Evolutionary conservation across 305 asterid species (phyloP).

Genomic region (Ilex paraguariensis): DNA sequence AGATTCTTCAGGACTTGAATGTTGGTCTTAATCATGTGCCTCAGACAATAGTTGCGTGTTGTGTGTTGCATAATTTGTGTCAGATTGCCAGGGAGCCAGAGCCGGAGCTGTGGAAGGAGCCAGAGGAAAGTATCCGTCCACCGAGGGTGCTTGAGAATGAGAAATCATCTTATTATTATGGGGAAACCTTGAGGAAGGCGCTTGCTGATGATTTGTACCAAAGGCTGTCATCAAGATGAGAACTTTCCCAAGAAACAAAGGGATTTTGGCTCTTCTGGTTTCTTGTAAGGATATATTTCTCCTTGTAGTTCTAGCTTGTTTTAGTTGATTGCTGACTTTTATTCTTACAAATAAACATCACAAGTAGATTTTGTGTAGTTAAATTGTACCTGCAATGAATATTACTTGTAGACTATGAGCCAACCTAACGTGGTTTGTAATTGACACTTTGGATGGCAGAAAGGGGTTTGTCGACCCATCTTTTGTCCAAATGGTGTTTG

Average conservation of each 20-base stretch:
- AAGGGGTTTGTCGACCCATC: no score
- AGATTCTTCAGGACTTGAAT: constrained; percentile 80
- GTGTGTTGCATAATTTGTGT: constrained; percentile 94
- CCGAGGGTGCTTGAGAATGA: constrained; percentile 83
- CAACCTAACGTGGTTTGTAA: no score
- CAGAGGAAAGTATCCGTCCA: constrained; percentile 76
- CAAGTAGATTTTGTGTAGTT: no score
- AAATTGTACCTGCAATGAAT: no score
- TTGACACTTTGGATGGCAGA: no score
- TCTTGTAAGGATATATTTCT: constrained; percentile 25
- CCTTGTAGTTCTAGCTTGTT: constrained; percentile 18
- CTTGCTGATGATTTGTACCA: constrained; percentile 93
- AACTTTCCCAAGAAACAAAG: neutral
- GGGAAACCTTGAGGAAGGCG: constrained; percentile 74
- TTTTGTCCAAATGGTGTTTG: no score
- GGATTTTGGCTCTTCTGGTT: constrained; percentile 8
- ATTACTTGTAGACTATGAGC: no score
- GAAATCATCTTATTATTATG: constrained; percentile 65
- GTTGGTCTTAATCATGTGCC: constrained; percentile 93
- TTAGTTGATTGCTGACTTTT: constrained; percentile 1
- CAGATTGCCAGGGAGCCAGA: constrained; percentile 98
- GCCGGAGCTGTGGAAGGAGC: constrained; percentile 96
- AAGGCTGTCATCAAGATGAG: constrained; percentile 81
- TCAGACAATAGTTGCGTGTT: constrained; percentile 91
- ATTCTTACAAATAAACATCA: no score